Evolutionary conservation across 75 land plant species (phyloP).

Genomic region (Pseudotsuga menziesii): DNA sequence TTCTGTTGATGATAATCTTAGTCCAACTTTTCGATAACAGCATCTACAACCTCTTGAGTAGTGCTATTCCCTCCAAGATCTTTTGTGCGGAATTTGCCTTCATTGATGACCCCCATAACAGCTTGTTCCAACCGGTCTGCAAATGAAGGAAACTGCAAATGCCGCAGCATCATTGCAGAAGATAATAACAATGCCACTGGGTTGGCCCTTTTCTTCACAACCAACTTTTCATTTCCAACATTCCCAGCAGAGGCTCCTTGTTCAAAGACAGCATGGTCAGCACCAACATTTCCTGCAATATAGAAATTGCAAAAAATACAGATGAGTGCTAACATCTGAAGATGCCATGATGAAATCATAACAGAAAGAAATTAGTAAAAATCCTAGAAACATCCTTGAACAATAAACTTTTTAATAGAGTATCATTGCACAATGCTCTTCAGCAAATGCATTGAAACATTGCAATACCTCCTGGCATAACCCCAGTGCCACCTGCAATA

Average conservation of each 20-base stretch:
- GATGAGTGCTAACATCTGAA: background rate
- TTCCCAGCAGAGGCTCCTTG: constrained; percentile 94
- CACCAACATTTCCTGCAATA: constrained; percentile 80
- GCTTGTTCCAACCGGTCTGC: constrained; percentile 83
- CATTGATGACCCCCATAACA: constrained; percentile 66
- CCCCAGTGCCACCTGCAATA: constrained; percentile 60
- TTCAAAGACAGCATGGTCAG: constrained; percentile 83
- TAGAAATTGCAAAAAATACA: background rate
- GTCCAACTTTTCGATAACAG: constrained; percentile 66
- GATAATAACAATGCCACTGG: constrained; percentile 87
- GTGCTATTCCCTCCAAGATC: constrained; percentile 81
- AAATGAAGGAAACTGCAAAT: constrained; percentile 72
- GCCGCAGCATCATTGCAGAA: constrained; percentile 89
- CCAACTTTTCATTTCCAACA: constrained; percentile 68
- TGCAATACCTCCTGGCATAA: constrained; percentile 55
- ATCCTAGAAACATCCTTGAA: too few relatives aligned
- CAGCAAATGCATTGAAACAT: background rate
- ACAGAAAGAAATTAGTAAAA: too few relatives aligned
- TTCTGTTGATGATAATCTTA: constrained; percentile 1
- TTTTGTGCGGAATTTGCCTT: constrained; percentile 73
- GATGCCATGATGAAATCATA: too few relatives aligned
- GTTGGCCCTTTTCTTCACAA: constrained; percentile 66
- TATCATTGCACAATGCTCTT: too few relatives aligned
- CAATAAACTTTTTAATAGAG: too few relatives aligned
- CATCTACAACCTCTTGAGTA: constrained; percentile 82